These are phyloP conservation scores for Trichomonas tenax DNA, from an alignment of 208 protist genomes.

Conservation along the genomic window DNA sequence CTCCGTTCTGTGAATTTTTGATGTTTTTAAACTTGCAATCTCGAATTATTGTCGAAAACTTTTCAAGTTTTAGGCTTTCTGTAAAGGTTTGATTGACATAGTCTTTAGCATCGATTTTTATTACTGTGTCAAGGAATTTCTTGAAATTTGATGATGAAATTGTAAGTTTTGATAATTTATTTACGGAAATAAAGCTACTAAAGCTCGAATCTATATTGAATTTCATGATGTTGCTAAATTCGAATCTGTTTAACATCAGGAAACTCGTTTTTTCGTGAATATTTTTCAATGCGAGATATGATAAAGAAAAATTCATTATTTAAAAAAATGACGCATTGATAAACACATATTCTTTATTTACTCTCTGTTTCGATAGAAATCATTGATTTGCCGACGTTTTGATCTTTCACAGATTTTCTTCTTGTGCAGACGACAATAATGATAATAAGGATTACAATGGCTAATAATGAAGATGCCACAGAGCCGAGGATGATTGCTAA, in stretches of 20 bases:
- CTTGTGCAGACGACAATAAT: neutral
- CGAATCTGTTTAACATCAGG: neutral
- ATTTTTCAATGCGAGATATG: neutral
- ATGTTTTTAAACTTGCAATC: neutral
- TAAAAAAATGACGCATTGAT: too few relatives aligned
- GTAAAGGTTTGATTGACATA: neutral
- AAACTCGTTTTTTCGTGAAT: neutral
- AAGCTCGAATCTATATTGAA: neutral
- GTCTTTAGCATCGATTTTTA: neutral
- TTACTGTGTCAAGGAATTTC: neutral
- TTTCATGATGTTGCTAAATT: neutral
- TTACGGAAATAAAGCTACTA: neutral
- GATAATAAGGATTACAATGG: neutral
- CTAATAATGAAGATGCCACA: neutral
- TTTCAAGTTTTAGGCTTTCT: neutral
- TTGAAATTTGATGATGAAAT: neutral
- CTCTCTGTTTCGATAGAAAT: too few relatives aligned
- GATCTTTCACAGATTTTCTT: neutral
- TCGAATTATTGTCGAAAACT: neutral
- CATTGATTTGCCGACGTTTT: too few relatives aligned
- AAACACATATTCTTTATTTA: too few relatives aligned
- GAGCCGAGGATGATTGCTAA: neutral
- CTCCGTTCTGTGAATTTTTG: neutral
- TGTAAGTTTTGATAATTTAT: neutral
- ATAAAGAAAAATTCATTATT: neutral